These are phyloP conservation scores for Basipetospora chlamydospora DNA, from an alignment of 2,329 filamentous ascomycete species.

Conservation along the genomic window DNA sequence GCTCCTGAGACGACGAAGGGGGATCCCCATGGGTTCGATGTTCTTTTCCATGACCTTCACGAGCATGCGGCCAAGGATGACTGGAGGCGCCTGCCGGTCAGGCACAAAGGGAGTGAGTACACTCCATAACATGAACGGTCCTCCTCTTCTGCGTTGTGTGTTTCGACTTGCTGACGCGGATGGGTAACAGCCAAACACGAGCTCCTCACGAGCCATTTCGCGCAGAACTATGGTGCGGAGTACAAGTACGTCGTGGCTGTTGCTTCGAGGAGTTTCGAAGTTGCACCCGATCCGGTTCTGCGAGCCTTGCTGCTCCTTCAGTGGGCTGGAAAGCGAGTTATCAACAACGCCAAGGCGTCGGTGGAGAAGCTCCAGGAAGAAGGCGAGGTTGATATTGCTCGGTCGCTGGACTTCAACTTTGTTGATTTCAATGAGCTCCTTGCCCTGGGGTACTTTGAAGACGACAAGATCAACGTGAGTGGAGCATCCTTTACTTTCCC, in stretches of 20 bases:
- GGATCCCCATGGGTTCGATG: constrained; percentile 40
- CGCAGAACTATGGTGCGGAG: constrained; percentile 44
- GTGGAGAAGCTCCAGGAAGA: constrained; percentile 2
- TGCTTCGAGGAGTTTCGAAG: constrained; percentile 30
- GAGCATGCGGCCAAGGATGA: constrained; percentile 16
- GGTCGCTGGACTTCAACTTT: constrained; percentile 8
- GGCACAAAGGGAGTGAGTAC: constrained; percentile 18
- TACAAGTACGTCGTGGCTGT: constrained; percentile 52
- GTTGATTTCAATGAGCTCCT: constrained; percentile 49
- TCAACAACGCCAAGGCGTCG: constrained; percentile 15
- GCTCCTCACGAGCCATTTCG: constrained; percentile 35
- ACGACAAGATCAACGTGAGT: constrained; percentile 39
- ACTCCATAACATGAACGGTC: too few species aligned
- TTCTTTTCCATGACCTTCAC: constrained; percentile 40
- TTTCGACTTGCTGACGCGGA: too few species aligned
- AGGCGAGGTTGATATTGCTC: constrained; percentile 3
- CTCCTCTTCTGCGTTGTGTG: too few species aligned
- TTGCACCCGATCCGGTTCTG: constrained; percentile 32
- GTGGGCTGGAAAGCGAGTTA: constrained; percentile 34
- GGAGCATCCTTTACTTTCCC: not conserved
- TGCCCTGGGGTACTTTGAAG: constrained; percentile 46
- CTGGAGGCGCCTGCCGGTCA: constrained; percentile 26
- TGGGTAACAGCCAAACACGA: constrained; percentile 23
- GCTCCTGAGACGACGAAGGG: constrained; percentile 37
- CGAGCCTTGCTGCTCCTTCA: constrained; percentile 35